Evolutionary conservation across 441 rosid species (phyloP).

Genomic region (Populus trichocarpa): DNA sequence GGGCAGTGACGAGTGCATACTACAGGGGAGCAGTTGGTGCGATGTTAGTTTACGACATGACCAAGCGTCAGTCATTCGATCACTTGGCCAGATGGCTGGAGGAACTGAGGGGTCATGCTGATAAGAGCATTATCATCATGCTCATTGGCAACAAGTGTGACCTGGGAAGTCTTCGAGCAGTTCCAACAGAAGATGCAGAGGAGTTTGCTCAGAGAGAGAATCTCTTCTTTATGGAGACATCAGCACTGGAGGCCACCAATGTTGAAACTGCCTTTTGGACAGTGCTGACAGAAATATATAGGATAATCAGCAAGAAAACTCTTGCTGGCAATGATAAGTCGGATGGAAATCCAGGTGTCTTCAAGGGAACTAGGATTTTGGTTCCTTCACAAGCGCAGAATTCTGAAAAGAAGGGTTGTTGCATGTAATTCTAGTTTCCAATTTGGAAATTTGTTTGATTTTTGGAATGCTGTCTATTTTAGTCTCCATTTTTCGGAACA

Average conservation of each 20-base stretch:
- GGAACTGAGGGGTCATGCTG: conserved; percentile 47
- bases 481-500: conserved; percentile 14
- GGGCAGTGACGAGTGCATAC: conserved; percentile 77
- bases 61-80: conserved; percentile 43
- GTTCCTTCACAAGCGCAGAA: conserved; percentile 51
- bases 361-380: conserved; percentile 66
- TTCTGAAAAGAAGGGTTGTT: conserved; percentile 43
- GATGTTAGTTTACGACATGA: conserved; percentile 55
- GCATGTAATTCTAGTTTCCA: conserved; percentile 29
- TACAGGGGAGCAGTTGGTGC: conserved; percentile 79
- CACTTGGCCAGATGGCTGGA: conserved; percentile 54
- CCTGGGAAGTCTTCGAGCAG: conserved; percentile 65
- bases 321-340: conserved; percentile 43
- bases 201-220: conserved; percentile 78
- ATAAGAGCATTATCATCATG: conserved; percentile 68
- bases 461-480: conserved; percentile 10
- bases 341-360: conserved; percentile 43
- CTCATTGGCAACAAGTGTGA: conserved; percentile 91
- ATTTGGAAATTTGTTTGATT: neutral
- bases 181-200: conserved; percentile 68
- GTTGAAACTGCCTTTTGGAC: conserved; percentile 75
- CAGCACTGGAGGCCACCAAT: conserved; percentile 74
- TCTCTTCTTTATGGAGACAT: conserved; percentile 86
- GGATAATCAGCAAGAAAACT: conserved; percentile 65
- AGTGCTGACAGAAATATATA: conserved; percentile 59